A percentile compares a stretch with the other conserved stretches of the same genome.
Evolutionary conservation across 1,139 yeast genomes (phyloP).

Genomic region (Hansenula lynferdii): DNA sequence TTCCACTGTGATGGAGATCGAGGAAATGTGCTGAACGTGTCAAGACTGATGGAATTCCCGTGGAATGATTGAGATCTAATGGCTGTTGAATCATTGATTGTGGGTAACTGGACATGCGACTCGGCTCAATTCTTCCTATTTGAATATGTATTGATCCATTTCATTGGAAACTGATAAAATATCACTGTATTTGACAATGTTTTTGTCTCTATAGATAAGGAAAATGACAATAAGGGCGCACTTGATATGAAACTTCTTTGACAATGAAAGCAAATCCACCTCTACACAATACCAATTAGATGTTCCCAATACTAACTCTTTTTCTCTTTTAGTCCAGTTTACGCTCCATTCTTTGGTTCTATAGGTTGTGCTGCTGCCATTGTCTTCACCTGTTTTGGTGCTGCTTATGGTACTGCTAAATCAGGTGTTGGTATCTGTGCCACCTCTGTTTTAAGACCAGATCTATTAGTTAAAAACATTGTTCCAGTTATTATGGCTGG

Average conservation of each 20-base stretch:
- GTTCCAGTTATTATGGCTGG: conserved; percentile 99
- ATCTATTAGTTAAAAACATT: conserved; percentile 79
- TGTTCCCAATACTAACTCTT: conserved; percentile 2
- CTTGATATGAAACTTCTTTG: too few relatives aligned
- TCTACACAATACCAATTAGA: too few relatives aligned
- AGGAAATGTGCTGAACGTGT: background rate
- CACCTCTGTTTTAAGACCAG: conserved; percentile 96
- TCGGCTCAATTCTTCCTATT: too few relatives aligned
- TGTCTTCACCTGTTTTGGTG: conserved; percentile 97
- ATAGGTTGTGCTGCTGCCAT: conserved; percentile 99
- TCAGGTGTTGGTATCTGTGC: conserved; percentile 99
- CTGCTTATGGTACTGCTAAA: conserved; percentile 99
- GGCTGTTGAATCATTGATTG: background rate
- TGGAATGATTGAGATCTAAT: background rate
- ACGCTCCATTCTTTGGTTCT: conserved; percentile 94
- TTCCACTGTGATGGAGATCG: background rate
- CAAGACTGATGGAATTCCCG: background rate
- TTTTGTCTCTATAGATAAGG: too few relatives aligned
- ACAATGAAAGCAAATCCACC: too few relatives aligned
- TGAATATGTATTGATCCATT: too few relatives aligned
- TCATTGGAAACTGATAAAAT: too few relatives aligned
- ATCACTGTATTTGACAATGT: too few relatives aligned
- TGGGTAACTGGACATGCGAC: too few relatives aligned
- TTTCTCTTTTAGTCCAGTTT: conserved; percentile 53
- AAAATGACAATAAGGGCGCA: too few relatives aligned